phyloP scores from a whole-genome alignment of 805 yeast species.

The Kluyveromyces dobzhanskii region DNA sequence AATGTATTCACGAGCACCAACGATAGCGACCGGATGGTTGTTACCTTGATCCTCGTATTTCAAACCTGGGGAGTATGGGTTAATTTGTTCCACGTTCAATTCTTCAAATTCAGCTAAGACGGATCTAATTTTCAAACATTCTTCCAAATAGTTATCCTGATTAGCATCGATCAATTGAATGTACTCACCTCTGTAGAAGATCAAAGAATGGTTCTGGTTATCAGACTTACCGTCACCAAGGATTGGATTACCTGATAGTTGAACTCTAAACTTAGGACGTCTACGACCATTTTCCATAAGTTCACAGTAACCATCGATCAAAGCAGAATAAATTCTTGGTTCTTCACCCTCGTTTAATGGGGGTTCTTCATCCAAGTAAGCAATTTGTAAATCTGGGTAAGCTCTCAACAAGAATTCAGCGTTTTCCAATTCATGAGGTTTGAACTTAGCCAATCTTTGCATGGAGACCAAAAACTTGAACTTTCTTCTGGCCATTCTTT shows the following conservation, averaged over 20 bases:
- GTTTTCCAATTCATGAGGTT: constrained; percentile 66
- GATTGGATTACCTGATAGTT: constrained; percentile 76
- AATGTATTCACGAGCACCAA: constrained; percentile 82
- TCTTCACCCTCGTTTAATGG: constrained; percentile 63
- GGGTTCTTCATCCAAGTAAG: constrained; percentile 91
- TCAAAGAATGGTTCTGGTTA: constrained; percentile 74
- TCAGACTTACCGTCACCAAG: constrained; percentile 86
- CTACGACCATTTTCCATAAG: constrained; percentile 64
- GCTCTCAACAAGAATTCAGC: constrained; percentile 77
- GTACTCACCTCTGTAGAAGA: constrained; percentile 79
- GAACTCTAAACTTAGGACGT: constrained; percentile 69
- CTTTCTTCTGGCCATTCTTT: constrained; percentile 79
- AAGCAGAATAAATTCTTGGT: constrained; percentile 63
- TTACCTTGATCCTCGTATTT: constrained; percentile 44
- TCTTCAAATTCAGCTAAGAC: constrained; percentile 80
- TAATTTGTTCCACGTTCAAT: constrained; percentile 62
- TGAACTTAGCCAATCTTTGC: constrained; percentile 73
- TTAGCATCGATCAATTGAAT: constrained; percentile 80
- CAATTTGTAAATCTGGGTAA: constrained; percentile 80
- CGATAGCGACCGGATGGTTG: constrained; percentile 68
- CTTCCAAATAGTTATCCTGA: constrained; percentile 80
- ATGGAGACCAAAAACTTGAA: constrained; percentile 75
- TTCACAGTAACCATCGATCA: constrained; percentile 77
- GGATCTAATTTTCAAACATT: constrained; percentile 75
- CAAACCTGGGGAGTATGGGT: constrained; percentile 73